Conservation (phyloP, 2,329 filamentous ascomycete genomes). For the Trichoderma asperellum region DNA sequence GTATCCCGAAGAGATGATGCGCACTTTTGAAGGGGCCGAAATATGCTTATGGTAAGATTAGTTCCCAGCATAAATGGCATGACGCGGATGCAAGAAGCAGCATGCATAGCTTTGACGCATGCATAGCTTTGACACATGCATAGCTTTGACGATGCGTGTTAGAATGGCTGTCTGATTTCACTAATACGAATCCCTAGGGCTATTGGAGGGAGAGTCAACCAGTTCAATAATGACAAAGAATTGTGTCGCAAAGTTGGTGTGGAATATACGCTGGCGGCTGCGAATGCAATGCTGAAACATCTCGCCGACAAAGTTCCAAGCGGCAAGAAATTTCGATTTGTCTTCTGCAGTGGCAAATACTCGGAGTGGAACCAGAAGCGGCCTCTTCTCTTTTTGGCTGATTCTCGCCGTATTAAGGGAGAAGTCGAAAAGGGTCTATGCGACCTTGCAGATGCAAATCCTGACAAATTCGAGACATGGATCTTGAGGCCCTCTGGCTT, state of each 20-base stretch:
- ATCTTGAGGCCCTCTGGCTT: slow-evolving; percentile 45
- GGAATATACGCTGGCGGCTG: slow-evolving; percentile 63
- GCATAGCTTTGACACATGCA: too few relatives aligned
- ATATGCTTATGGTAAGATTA: slow-evolving; percentile 65
- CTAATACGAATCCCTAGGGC: slow-evolving; percentile 39
- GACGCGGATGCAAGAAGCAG: not conserved
- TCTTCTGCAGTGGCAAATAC: slow-evolving; percentile 48
- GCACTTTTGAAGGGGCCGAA: slow-evolving; percentile 54
- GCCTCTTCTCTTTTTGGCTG: slow-evolving; percentile 43
- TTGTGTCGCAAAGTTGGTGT: slow-evolving; percentile 56
- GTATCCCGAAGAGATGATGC: slow-evolving; percentile 48
- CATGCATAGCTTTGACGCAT: too few relatives aligned
- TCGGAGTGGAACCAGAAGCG: slow-evolving; percentile 43
- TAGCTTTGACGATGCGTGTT: not conserved
- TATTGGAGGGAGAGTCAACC: slow-evolving; percentile 50
- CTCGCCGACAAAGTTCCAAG: slow-evolving; percentile 40
- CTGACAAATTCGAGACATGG: slow-evolving; percentile 42
- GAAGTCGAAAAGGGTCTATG: slow-evolving; percentile 47
- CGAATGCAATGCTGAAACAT: slow-evolving; percentile 54
- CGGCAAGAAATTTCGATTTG: slow-evolving; percentile 46
- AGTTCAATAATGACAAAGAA: slow-evolving; percentile 52
- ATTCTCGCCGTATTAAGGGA: slow-evolving; percentile 45
- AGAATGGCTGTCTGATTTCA: not conserved
- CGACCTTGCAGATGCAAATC: slow-evolving; percentile 42
- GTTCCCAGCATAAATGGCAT: not conserved